Conservation (phyloP, 306 rosid genomes). For the Rosa lucieae region DNA sequence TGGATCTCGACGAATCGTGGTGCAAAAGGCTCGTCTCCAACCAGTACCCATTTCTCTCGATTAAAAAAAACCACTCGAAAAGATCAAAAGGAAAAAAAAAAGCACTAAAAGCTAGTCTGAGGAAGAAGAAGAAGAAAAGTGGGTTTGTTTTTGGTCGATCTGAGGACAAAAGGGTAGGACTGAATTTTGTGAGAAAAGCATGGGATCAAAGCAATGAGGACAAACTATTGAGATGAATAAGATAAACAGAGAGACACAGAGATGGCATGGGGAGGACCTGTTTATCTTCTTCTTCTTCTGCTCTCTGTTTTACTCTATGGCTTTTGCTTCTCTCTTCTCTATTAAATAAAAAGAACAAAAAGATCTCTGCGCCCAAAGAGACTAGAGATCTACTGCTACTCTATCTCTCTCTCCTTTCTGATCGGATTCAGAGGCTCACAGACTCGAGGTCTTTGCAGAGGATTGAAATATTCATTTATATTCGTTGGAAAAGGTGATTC, state of each 20-base stretch:
- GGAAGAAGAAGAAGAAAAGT: slow-evolving; percentile 14
- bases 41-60: slow-evolving; percentile 70
- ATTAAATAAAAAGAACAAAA: slow-evolving; percentile 6
- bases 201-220: slow-evolving; percentile 45
- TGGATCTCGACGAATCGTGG: slow-evolving; percentile 56
- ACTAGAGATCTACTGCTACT: slow-evolving; percentile 19
- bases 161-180: slow-evolving; percentile 47
- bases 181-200: slow-evolving; percentile 35
- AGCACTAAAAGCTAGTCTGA: neutral
- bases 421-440: slow-evolving; percentile 23
- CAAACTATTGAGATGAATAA: slow-evolving; percentile 32
- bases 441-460: slow-evolving; percentile 11
- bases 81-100: slow-evolving; percentile 6
- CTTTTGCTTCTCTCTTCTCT: neutral
- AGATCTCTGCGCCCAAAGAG: slow-evolving; percentile 1
- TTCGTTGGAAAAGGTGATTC: slow-evolving; percentile 24
- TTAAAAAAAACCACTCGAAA: neutral
- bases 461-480: slow-evolving; percentile 42
- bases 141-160: slow-evolving; percentile 49
- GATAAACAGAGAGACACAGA: neutral
- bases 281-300: slow-evolving; percentile 2
- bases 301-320: slow-evolving; percentile 21
- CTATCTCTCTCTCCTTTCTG: slow-evolving; percentile 24
- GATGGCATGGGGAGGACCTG: slow-evolving; percentile 12
- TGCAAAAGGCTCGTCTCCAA: slow-evolving; percentile 96